Conservation (phyloP, 768 basidiomycete genomes). For the Termitomyces heimii region DNA sequence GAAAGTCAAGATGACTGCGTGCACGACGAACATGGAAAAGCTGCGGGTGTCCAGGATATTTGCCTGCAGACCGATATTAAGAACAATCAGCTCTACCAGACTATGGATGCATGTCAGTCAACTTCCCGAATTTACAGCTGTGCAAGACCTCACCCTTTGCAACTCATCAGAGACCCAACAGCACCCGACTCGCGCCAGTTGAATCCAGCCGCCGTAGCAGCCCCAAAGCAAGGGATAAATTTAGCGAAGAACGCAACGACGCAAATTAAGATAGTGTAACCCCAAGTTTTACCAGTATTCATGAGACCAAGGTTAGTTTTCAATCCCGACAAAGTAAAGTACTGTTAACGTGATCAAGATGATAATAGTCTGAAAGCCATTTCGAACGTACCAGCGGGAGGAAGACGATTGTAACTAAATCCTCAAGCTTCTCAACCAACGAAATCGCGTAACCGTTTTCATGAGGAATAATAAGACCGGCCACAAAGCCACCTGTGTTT, state of each 20-base stretch:
- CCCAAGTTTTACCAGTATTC: slow-evolving; percentile 75
- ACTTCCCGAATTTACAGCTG: neutral
- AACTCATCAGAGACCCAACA: slow-evolving; percentile 85
- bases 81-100: slow-evolving; percentile 83
- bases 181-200: slow-evolving; percentile 73
- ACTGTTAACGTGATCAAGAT: slow-evolving; percentile 31
- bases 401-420: slow-evolving; percentile 69
- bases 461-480: slow-evolving; percentile 83
- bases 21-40: slow-evolving; percentile 89
- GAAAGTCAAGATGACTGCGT: slow-evolving; percentile 72
- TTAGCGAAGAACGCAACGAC: slow-evolving; percentile 75
- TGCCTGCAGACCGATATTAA: slow-evolving; percentile 80
- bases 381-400: neutral
- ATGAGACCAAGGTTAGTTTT: slow-evolving; percentile 78
- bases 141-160: slow-evolving; percentile 60
- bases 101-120: slow-evolving; percentile 20
- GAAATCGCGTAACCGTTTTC: slow-evolving; percentile 78
- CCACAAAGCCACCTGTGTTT: slow-evolving; percentile 64
- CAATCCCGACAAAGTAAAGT: slow-evolving; percentile 77
- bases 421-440: slow-evolving; percentile 81
- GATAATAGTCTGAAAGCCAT: neutral
- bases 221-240: slow-evolving; percentile 60
- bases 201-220: slow-evolving; percentile 60
- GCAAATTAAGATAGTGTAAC: slow-evolving; percentile 69
- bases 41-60: slow-evolving; percentile 54